Evolutionary conservation across 2,329 filamentous ascomycete species (phyloP).

Genomic region (Talaromyces sp.): DNA sequence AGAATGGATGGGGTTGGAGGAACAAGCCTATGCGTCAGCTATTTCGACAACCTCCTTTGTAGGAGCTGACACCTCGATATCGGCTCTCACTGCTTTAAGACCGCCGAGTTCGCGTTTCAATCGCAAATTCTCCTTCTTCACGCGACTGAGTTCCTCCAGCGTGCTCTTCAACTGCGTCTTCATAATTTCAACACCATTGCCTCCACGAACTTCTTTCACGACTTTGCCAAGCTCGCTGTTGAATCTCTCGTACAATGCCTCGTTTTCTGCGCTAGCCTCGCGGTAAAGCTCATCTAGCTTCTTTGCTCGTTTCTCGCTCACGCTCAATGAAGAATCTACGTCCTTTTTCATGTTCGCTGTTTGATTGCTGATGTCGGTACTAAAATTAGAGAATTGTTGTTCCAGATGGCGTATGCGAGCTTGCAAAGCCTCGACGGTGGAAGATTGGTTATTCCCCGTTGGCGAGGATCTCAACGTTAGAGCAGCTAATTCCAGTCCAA

Average conservation of each 20-base stretch:
- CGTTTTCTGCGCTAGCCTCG: slow-evolving; percentile 84
- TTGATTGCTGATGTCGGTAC: slow-evolving; percentile 59
- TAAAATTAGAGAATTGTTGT: slow-evolving; percentile 58
- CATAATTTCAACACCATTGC: slow-evolving; percentile 76
- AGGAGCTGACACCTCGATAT: slow-evolving; percentile 24
- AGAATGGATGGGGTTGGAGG: background rate
- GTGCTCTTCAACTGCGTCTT: slow-evolving; percentile 67
- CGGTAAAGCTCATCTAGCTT: slow-evolving; percentile 86
- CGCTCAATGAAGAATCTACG: slow-evolving; percentile 66
- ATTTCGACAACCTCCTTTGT: slow-evolving; percentile 20
- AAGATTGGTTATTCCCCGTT: slow-evolving; percentile 26
- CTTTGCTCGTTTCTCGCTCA: slow-evolving; percentile 73
- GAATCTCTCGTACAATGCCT: slow-evolving; percentile 86
- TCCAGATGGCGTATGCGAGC: slow-evolving; percentile 65
- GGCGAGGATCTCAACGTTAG: slow-evolving; percentile 34
- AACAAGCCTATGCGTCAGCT: background rate
- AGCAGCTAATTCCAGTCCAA: slow-evolving; percentile 72
- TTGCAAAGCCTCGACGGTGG: slow-evolving; percentile 30
- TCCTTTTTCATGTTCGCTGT: slow-evolving; percentile 66
- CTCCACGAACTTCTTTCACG: slow-evolving; percentile 68
- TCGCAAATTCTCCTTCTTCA: slow-evolving; percentile 82
- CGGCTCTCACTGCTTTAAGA: slow-evolving; percentile 51
- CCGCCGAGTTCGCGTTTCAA: slow-evolving; percentile 79
- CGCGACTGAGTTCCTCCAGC: slow-evolving; percentile 70
- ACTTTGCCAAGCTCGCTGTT: slow-evolving; percentile 87